Evolutionary conservation across 768 basidiomycete species (phyloP).

Genomic region (Kwoniella sp.): DNA sequence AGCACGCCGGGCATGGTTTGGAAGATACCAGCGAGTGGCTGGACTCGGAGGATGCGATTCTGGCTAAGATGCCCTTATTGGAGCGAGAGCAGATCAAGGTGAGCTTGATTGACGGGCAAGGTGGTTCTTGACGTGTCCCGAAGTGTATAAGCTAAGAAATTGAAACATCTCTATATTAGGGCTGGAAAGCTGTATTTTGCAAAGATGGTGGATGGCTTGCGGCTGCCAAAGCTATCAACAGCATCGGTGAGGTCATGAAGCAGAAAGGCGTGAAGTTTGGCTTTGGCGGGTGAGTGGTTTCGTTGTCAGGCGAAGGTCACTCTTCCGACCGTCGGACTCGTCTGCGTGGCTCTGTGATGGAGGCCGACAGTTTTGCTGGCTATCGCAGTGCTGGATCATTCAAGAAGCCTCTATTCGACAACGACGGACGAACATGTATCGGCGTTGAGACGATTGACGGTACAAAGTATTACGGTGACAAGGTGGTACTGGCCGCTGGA

Average conservation of each 20-base stretch:
- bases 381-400: constrained; percentile 36
- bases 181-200: constrained; percentile 43
- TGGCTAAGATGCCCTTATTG: constrained; percentile 26
- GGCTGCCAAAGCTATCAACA: constrained; percentile 40
- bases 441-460: constrained; percentile 44
- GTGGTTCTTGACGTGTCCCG: no score
- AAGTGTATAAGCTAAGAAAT: no score
- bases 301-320: no score
- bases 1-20: constrained; percentile 15
- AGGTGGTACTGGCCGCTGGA: constrained; percentile 44
- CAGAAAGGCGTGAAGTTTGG: constrained; percentile 35
- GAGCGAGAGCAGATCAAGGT: constrained; percentile 26
- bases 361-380: not conserved
- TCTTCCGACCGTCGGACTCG: no score
- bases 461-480: constrained; percentile 31
- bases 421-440: constrained; percentile 30
- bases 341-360: no score
- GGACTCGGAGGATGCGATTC: constrained; percentile 27
- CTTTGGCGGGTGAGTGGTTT: constrained; percentile 29
- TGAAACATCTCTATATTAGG: no score
- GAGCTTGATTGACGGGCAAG: no score
- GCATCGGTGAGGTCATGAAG: constrained; percentile 36
- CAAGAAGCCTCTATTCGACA: constrained; percentile 29
- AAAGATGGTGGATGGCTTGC: constrained; percentile 43
- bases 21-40: constrained; percentile 30